These are phyloP conservation scores for Rhodomyrtus psidioides DNA, from an alignment of 441 rosid species.

Conservation along the genomic window DNA sequence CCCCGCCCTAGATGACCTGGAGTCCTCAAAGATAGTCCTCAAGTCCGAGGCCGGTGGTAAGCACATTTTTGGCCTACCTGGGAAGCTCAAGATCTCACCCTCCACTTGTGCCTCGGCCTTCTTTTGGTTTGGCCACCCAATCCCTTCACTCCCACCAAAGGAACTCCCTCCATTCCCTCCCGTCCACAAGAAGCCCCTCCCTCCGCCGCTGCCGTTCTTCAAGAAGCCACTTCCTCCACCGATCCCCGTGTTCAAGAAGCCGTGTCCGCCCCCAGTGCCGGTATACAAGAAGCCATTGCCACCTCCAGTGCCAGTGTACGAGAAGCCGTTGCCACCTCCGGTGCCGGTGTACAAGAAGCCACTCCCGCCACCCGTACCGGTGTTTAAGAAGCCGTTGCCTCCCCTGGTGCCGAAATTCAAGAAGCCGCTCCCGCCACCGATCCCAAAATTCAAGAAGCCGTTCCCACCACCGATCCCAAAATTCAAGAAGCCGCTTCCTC, in stretches of 20 bases:
- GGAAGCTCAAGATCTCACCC: constrained; percentile 54
- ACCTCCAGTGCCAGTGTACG: constrained; percentile 9
- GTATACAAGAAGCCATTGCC: constrained; percentile 3
- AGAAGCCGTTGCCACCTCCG: constrained; percentile 20
- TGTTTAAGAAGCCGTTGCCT: not conserved
- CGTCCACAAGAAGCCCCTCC: constrained; percentile 13
- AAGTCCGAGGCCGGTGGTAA: constrained; percentile 29
- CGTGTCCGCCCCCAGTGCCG: not conserved
- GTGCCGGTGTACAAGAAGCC: not conserved
- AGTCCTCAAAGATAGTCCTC: constrained; percentile 49
- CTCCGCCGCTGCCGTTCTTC: constrained; percentile 18
- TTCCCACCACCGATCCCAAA: too few relatives aligned
- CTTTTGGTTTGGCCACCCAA: constrained; percentile 32
- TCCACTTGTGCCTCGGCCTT: constrained; percentile 52
- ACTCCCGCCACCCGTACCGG: not conserved
- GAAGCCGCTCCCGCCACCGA: constrained; percentile 24
- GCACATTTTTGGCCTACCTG: constrained; percentile 44
- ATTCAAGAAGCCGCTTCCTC: constrained; percentile 14
- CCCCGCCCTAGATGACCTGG: constrained; percentile 43
- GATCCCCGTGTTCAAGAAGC: not conserved
- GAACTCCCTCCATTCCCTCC: constrained; percentile 6
- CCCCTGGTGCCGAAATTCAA: constrained; percentile 13
- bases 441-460: not conserved
- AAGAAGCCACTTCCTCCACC: constrained; percentile 9
- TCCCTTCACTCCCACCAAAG: constrained; percentile 1